These are phyloP conservation scores for Kazachstania sp. DNA, from an alignment of 1,139 yeast genomes.

Conservation along the genomic window DNA sequence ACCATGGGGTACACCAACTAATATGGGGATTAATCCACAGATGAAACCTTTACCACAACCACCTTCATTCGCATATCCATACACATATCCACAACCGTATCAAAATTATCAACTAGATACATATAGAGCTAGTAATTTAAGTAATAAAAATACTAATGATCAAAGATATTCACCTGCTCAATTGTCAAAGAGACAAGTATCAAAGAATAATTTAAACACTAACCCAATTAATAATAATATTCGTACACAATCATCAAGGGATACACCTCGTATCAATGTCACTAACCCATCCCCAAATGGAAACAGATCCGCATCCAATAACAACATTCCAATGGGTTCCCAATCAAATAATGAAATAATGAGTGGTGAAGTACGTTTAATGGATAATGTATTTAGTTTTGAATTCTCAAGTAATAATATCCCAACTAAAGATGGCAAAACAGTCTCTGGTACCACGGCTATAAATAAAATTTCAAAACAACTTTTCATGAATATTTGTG, in stretches of 20 bases:
- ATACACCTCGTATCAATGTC: no score
- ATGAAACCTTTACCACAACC: no score
- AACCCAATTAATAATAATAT: background rate
- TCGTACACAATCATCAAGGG: background rate
- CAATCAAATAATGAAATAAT: slow-evolving; percentile 1
- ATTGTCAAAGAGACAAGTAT: background rate
- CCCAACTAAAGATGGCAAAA: background rate
- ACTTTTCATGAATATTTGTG: slow-evolving; percentile 29
- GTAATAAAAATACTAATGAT: no score
- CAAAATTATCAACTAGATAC: no score
- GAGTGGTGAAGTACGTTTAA: slow-evolving; percentile 21
- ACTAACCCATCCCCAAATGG: background rate
- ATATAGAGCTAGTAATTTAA: no score
- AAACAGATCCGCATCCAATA: background rate
- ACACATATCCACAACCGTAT: background rate
- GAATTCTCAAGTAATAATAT: slow-evolving; percentile 16
- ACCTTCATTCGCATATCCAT: background rate
- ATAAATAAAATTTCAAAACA: slow-evolving; percentile 18
- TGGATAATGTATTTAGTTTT: slow-evolving; percentile 21
- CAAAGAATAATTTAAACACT: background rate
- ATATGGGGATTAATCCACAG: background rate
- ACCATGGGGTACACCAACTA: background rate
- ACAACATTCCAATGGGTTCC: background rate
- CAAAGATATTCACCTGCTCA: background rate
- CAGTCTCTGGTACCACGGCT: background rate